Evolutionary conservation across 768 basidiomycete species (phyloP).

Genomic region (Macrocybe gigantea): DNA sequence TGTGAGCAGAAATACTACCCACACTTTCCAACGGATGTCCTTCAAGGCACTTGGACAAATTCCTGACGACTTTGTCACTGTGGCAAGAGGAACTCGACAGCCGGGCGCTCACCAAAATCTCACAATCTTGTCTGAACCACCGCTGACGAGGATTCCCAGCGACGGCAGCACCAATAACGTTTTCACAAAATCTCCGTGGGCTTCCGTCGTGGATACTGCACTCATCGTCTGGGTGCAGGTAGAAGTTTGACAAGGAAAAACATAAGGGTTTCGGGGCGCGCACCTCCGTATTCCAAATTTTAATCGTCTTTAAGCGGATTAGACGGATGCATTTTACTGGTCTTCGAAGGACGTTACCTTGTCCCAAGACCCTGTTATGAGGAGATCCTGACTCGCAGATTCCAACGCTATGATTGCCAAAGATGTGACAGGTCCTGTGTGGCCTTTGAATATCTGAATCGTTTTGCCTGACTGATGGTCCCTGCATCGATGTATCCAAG

Average conservation of each 20-base stretch:
- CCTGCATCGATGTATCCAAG: not conserved
- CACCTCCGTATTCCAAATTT: constrained; percentile 80
- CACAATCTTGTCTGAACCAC: constrained; percentile 85
- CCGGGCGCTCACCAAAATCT: constrained; percentile 70
- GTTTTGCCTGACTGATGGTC: constrained; percentile 70
- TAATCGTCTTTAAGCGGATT: constrained; percentile 59
- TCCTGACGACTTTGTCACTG: constrained; percentile 39
- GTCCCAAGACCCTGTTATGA: constrained; percentile 96
- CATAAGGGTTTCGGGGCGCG: constrained; percentile 9
- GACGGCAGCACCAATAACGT: constrained; percentile 65
- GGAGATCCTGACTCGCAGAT: constrained; percentile 37
- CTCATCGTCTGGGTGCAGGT: too few relatives aligned
- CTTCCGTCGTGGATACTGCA: constrained; percentile 47
- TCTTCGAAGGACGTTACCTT: constrained; percentile 34
- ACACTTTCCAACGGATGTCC: constrained; percentile 41
- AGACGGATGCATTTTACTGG: not conserved
- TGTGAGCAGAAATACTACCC: constrained; percentile 78
- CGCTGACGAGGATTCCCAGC: constrained; percentile 68
- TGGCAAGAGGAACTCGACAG: not conserved
- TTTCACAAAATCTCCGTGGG: constrained; percentile 92
- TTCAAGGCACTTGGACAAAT: constrained; percentile 43
- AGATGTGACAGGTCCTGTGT: constrained; percentile 84
- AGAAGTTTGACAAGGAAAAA: too few relatives aligned
- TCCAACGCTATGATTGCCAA: constrained; percentile 52
- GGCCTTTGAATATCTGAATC: constrained; percentile 70